phyloP scores from a whole-genome alignment of 164 flowering plant species.

The Warburgia ugandensis region DNA sequence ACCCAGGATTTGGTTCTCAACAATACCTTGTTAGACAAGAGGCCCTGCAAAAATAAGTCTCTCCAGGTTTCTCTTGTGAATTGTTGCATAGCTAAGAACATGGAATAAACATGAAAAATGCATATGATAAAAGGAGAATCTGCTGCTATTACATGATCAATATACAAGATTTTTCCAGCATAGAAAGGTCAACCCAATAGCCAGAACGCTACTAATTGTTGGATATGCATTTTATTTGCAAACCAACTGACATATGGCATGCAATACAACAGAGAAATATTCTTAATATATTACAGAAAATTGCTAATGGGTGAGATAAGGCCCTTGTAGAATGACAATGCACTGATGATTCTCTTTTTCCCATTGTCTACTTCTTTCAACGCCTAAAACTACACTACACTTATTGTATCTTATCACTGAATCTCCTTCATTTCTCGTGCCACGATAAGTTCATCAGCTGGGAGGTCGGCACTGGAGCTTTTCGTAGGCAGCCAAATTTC shows the following conservation, averaged over 20 bases:
- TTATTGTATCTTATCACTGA: slow-evolving; percentile 4
- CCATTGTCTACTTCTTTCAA: background rate
- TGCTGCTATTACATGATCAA: too few relatives aligned
- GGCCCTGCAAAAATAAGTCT: too few relatives aligned
- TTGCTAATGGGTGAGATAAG: background rate
- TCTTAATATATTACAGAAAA: slow-evolving; percentile 6
- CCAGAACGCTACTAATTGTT: background rate
- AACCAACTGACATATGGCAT: background rate
- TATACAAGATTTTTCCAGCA: background rate
- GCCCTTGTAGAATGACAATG: background rate
- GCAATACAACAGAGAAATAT: too few relatives aligned
- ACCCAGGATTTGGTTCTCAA: too few relatives aligned
- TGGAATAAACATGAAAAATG: too few relatives aligned
- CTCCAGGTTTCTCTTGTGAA: too few relatives aligned
- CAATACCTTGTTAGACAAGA: too few relatives aligned
- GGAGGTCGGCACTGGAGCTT: slow-evolving; percentile 1
- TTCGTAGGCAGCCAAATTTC: slow-evolving; percentile 9
- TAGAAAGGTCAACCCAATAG: background rate
- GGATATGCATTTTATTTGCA: background rate
- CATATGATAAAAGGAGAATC: too few relatives aligned
- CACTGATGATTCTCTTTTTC: background rate
- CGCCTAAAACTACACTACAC: background rate
- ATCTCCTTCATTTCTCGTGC: slow-evolving; percentile 6
- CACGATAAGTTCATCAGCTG: slow-evolving; percentile 18
- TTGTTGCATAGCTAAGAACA: too few relatives aligned